Conservation (phyloP, 78 protist species). For the Salpingoeca rosetta region DNA sequence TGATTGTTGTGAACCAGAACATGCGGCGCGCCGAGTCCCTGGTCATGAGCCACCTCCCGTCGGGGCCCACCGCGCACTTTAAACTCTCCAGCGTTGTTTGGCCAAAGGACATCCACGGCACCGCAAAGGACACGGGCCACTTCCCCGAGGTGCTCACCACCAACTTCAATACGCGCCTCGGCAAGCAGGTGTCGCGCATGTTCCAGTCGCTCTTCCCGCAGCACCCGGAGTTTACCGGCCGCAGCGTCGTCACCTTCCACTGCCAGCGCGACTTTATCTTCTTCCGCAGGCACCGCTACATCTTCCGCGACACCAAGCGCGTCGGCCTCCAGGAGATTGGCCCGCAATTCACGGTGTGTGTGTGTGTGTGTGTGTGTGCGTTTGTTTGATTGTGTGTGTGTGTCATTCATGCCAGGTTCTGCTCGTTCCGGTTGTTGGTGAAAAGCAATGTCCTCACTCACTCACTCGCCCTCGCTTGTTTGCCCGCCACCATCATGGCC, state of each 20-base stretch:
- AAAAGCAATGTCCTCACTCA: too few species aligned
- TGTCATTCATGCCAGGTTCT: too few species aligned
- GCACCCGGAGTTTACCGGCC: conserved; percentile 72
- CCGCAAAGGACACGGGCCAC: conserved; percentile 34
- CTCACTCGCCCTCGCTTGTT: too few species aligned
- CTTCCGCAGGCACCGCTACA: conserved; percentile 86
- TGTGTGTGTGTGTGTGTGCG: neutral
- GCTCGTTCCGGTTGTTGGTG: too few species aligned
- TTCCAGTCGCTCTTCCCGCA: conserved; percentile 78
- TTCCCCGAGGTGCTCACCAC: conserved; percentile 84
- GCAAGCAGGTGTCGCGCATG: conserved; percentile 79
- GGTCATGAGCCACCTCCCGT: conserved; percentile 83
- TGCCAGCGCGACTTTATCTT: conserved; percentile 96
- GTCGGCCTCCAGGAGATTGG: conserved; percentile 91
- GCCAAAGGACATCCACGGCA: neutral
- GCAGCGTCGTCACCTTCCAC: conserved; percentile 90
- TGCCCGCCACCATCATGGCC: too few species aligned
- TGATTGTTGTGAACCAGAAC: conserved; percentile 78
- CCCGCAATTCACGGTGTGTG: conserved; percentile 81
- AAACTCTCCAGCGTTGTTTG: conserved; percentile 30
- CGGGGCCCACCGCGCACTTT: conserved; percentile 94
- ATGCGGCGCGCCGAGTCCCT: conserved; percentile 40
- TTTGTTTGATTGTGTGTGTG: too few species aligned
- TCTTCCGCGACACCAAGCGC: conserved; percentile 33
- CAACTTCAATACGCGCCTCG: conserved; percentile 90